These are phyloP conservation scores for Xenoacremonium recifei DNA, from an alignment of 2,329 filamentous ascomycete genomes.

Conservation along the genomic window DNA sequence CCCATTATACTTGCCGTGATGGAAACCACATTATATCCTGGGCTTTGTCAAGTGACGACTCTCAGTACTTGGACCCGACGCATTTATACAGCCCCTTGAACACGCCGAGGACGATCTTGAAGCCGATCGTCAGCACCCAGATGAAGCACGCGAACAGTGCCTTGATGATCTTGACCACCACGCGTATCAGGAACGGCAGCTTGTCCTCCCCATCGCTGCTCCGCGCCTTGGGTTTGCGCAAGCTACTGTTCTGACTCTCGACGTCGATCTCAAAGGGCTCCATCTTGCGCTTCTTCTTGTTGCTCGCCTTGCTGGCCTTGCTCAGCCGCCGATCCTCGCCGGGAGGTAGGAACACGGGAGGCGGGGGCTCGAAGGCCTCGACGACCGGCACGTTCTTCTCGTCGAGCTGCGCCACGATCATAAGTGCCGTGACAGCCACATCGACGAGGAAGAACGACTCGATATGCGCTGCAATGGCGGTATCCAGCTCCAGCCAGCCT, in stretches of 20 bases:
- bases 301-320: conserved; percentile 29
- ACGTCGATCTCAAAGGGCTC: conserved; percentile 61
- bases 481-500: conserved; percentile 62
- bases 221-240: conserved; percentile 34
- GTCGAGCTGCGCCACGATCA: conserved; percentile 58
- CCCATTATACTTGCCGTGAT: not conserved
- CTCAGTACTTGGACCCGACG: conserved; percentile 43
- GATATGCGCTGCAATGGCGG: conserved; percentile 56
- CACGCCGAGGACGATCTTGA: conserved; percentile 53
- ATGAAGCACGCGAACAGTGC: conserved; percentile 57
- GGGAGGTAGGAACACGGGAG: conserved; percentile 29
- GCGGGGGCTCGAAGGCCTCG: conserved; percentile 61
- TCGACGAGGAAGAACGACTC: conserved; percentile 62
- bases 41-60: no score
- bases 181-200: conserved; percentile 48
- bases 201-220: conserved; percentile 43
- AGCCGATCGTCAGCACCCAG: conserved; percentile 55
- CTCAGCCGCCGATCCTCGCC: conserved; percentile 27
- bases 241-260: conserved; percentile 57
- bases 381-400: conserved; percentile 43
- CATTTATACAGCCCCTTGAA: conserved; percentile 52
- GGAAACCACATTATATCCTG: conserved; percentile 5
- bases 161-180: conserved; percentile 49
- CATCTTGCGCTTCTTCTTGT: conserved; percentile 38
- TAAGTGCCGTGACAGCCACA: conserved; percentile 58